Evolutionary conservation across 495 filamentous ascomycete genomes (phyloP), one percentile per base, ranked within the genome.

Genomic region (Talaromyces stipitatus): DNA sequence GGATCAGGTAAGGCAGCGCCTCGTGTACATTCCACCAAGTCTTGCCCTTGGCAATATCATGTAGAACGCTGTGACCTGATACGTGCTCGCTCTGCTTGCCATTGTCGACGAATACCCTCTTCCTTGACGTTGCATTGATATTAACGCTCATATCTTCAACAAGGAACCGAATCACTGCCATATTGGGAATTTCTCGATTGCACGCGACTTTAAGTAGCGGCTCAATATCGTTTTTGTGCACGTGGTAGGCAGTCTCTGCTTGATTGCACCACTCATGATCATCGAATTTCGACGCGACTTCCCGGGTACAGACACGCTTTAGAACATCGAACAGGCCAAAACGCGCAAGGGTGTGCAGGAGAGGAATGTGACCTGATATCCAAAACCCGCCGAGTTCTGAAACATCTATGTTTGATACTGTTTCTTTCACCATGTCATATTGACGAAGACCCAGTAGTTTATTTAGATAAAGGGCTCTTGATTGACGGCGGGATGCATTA

Each of bases 1-100:
- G 18, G 27, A 64, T 58, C 22, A 64, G 48, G 20, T 64, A 64
- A 20, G 62, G 62, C 43, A 64, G 41, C 12, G 62, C 62, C 29
- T 58, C n/a, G 7, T 58, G 14, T 38, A 64, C 60, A 47, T 62
- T 38, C 62, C 60, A 64, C 59, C 62, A 64, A 33, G 1, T 27
- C 16, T 20, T 46, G 3, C 62, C 62, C n/a, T 20, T 6, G 1
- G 60, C 60, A 16, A 64, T 54, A 2, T 60, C 26, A 56, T 64
- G 62, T 7, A 64, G 22, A 38, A 29, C 50, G 4, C 47, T 58
- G 10, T 53, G 26, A 20, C 27, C 18, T 16, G 56, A 12, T 5
- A 50, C 30, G 4, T n/a, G 2, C 11, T 4, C 8, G 28, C 8
- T 3, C 28, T 29, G 28, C 28, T 3, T 29, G 4, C 28, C 28